Evolutionary conservation across 1,284 basidiomycete species (phyloP), one percentile per base, ranked within the genome.

Genomic region (Crucibulum cyathiforme): DNA sequence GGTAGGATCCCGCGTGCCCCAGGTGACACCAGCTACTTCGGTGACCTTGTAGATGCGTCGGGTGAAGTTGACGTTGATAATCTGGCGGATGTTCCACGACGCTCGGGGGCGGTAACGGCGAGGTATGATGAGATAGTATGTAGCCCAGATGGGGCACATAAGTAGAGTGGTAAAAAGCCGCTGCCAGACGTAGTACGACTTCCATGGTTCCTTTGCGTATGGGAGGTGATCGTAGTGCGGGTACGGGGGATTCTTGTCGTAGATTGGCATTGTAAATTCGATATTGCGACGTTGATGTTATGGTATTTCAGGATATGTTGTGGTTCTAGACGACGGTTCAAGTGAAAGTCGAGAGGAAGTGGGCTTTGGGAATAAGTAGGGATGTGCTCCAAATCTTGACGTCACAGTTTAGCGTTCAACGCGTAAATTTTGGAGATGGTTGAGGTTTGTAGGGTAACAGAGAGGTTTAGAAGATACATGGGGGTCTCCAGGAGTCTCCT

Each of bases 11-110:
- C 81, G 74, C 0, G 82, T 83, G 47, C 77, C 78, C 79, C 81
- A 84, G 9, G 81, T 83, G 13, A 85, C 82, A 24, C 83, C 83
- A 24, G 83, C 83, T 13, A 83, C 78, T 63, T 85, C 82, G 5
- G 82, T 82, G 55, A 85, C 79, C 61, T 76, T 78, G 74, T 75
- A 82, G n/a, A 85, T 79, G 41, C 82, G 76, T 38, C 81, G 75
- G 0, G 77, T 83, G 63, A 84, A 85, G 59, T 82, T 80, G 66
- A 84, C 81, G 54, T 79, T 74, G 62, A 85, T 68, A 46, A 83
- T 77, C 67, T 84, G 83, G 36, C 74, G 72, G 38, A 85, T 61
- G 6, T 77, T 78, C 82, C 83, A 85, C 1, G 81, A 82, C 24
- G 72, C 63, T 3, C 83, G 74, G 17, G 83, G 83, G n/a, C 82